Conservation (phyloP, 1,284 basidiomycete genomes). For the Athelia sp. region DNA sequence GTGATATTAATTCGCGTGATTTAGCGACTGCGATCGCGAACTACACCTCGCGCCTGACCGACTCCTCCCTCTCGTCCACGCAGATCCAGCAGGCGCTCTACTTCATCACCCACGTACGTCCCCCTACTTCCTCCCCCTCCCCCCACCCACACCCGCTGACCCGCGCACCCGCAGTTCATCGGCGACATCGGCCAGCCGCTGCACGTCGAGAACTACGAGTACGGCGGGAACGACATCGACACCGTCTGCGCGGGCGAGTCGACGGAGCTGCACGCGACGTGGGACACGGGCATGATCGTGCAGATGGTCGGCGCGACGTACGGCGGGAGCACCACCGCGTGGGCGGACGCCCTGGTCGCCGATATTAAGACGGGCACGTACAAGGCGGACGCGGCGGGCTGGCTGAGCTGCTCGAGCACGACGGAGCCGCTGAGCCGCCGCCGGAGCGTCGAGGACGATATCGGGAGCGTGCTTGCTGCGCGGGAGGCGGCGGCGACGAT, state of each 20-base stretch:
- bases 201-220: slow-evolving; percentile 37
- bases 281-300: slow-evolving; percentile 26
- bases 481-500: slow-evolving; percentile 20
- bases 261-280: slow-evolving; percentile 44
- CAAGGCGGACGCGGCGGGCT: slow-evolving; percentile 29
- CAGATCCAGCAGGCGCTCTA: slow-evolving; percentile 47
- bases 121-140: too few species aligned
- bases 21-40: slow-evolving; percentile 49
- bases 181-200: slow-evolving; percentile 50
- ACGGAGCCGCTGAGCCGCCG: slow-evolving; percentile 26
- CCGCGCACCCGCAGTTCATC: slow-evolving; percentile 32
- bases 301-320: slow-evolving; percentile 37
- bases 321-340: slow-evolving; percentile 31
- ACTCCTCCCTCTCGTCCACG: slow-evolving; percentile 32
- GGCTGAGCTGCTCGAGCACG: slow-evolving; percentile 43
- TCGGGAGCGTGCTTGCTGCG: slow-evolving; percentile 21
- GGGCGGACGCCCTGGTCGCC: slow-evolving; percentile 36
- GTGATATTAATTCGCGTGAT: background rate
- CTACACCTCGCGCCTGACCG: slow-evolving; percentile 44
- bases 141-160: slow-evolving; percentile 2
- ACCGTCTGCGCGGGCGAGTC: slow-evolving; percentile 33
- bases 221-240: slow-evolving; percentile 38
- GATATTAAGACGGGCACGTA: slow-evolving; percentile 41
- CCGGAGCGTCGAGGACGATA: slow-evolving; percentile 27
- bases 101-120: slow-evolving; percentile 42